phyloP scores from a whole-genome alignment of 495 filamentous ascomycete species.

The Trichocladium uniseriatum region DNA sequence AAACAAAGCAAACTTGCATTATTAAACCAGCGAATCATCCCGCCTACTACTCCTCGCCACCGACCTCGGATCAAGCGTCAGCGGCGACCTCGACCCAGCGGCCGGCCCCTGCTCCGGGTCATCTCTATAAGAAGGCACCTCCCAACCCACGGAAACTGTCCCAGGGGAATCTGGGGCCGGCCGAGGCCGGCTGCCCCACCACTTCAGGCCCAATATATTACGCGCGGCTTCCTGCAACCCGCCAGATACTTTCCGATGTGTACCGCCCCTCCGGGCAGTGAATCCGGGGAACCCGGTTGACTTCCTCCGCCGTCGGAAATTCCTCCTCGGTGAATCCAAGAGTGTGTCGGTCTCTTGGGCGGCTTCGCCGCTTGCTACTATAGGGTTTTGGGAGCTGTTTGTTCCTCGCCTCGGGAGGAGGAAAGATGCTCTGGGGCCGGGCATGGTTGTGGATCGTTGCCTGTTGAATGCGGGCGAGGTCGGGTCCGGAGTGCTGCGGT shows the following conservation, averaged over 20 bases:
- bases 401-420: conserved; percentile 18
- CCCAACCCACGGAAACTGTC: background rate
- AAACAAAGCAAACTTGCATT: background rate
- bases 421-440: conserved; percentile 24
- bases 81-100: background rate
- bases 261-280: conserved; percentile 31
- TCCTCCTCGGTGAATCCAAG: conserved; percentile 20
- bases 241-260: conserved; percentile 20
- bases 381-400: conserved; percentile 23
- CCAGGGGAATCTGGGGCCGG: background rate
- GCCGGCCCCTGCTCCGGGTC: conserved; percentile 1
- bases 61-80: background rate
- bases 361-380: conserved; percentile 8
- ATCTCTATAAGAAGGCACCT: conserved; percentile 5
- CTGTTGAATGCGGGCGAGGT: conserved; percentile 21
- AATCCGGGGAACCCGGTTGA: conserved; percentile 48
- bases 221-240: conserved; percentile 32
- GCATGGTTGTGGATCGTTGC: conserved; percentile 31
- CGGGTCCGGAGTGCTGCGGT: conserved; percentile 38
- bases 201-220: conserved; percentile 31
- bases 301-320: conserved; percentile 35
- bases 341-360: conserved; percentile 10
- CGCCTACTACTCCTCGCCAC: background rate
- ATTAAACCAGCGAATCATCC: conserved; percentile 5
- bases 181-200: conserved; percentile 26